phyloP scores from a whole-genome alignment of 768 basidiomycete genomes.

The Xanthoconium stramineum region DNA sequence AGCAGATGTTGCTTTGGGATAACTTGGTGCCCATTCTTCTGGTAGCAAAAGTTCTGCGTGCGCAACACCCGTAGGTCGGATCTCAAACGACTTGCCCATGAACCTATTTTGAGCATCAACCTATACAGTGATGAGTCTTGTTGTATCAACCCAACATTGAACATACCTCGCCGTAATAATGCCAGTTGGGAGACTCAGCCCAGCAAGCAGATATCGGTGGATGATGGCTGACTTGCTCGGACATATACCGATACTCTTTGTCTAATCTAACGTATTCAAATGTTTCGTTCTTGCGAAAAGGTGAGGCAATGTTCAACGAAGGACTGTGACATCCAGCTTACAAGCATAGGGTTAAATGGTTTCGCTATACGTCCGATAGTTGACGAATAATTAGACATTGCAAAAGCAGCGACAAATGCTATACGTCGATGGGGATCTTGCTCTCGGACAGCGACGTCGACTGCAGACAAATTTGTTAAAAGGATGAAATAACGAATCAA shows the following conservation, averaged over 20 bases:
- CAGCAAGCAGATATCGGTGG: slow-evolving; percentile 96
- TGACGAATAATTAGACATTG: slow-evolving; percentile 96
- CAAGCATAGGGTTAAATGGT: slow-evolving; percentile 95
- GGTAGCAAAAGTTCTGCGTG: slow-evolving; percentile 83
- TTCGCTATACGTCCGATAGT: slow-evolving; percentile 97
- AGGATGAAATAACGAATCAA: slow-evolving; percentile 1
- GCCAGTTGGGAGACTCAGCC: slow-evolving; percentile 87
- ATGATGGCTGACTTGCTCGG: slow-evolving; percentile 97
- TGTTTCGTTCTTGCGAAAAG: slow-evolving; percentile 65
- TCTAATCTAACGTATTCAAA: slow-evolving; percentile 91
- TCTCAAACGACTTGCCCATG: slow-evolving; percentile 95
- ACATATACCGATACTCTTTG: slow-evolving; percentile 87
- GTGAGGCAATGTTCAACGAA: background rate
- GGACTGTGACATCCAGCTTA: slow-evolving; percentile 34
- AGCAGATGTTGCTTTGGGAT: slow-evolving; percentile 53
- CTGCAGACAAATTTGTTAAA: slow-evolving; percentile 34
- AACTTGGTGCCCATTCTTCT: slow-evolving; percentile 55
- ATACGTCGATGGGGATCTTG: slow-evolving; percentile 75
- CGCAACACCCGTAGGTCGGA: slow-evolving; percentile 91
- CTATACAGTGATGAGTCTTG: slow-evolving; percentile 32
- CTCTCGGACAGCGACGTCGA: slow-evolving; percentile 82
- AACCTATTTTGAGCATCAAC: slow-evolving; percentile 98
- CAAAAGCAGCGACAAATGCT: slow-evolving; percentile 93
- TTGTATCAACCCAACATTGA: background rate
- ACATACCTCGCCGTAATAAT: slow-evolving; percentile 81